A percentile compares a stretch with the other conserved stretches of the same genome.
These are phyloP conservation scores for Tarenaya hassleriana DNA, from an alignment of 345 rosid genomes.

Conservation along the genomic window DNA sequence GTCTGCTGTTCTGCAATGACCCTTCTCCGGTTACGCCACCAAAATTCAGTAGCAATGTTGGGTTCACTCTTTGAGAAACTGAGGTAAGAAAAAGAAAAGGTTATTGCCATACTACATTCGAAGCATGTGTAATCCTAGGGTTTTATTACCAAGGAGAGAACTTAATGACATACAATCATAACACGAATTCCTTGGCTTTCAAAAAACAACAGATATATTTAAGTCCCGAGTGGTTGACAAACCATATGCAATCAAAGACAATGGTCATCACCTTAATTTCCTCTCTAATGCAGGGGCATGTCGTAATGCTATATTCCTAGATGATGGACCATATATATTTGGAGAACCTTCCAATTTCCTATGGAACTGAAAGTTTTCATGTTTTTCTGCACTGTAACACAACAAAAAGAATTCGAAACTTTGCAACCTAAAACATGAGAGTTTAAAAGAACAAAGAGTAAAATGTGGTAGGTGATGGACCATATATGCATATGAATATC, in stretches of 20 bases:
- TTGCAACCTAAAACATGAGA: constrained; percentile 9
- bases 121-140: too few relatives aligned
- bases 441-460: background rate
- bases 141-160: background rate
- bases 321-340: constrained; percentile 56
- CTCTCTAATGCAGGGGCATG: constrained; percentile 49
- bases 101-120: background rate
- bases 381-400: constrained; percentile 72
- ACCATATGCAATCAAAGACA: constrained; percentile 5
- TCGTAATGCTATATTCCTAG: constrained; percentile 61
- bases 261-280: constrained; percentile 54
- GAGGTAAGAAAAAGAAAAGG: constrained; percentile 26
- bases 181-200: background rate
- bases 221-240: constrained; percentile 5
- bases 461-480: constrained; percentile 16
- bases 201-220: constrained; percentile 7
- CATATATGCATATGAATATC: constrained; percentile 3
- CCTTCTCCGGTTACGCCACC: constrained; percentile 88
- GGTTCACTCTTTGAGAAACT: constrained; percentile 93
- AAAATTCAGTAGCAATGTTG: constrained; percentile 70
- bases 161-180: constrained; percentile 12
- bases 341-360: constrained; percentile 62
- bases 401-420: constrained; percentile 21
- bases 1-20: constrained; percentile 90
- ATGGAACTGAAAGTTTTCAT: constrained; percentile 55